A percentile compares a stretch with the other conserved stretches of the same genome.
phyloP scores from a whole-genome alignment of 2,329 filamentous ascomycete species.

The Amauroascus verrucosus region DNA sequence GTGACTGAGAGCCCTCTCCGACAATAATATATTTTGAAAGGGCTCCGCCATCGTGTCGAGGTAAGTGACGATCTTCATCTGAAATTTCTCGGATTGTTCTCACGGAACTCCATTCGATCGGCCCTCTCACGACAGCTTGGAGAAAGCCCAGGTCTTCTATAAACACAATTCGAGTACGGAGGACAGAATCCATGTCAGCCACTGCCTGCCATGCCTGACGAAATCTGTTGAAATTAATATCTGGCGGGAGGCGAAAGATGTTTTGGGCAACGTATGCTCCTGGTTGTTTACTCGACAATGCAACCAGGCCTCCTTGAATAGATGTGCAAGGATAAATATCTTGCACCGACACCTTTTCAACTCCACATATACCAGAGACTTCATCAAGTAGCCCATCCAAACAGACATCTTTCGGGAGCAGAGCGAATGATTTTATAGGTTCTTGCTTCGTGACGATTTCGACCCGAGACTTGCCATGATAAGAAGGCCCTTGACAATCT shows the following conservation, averaged over 20 bases:
- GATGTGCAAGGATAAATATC: constrained; percentile 36
- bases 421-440: constrained; percentile 23
- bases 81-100: constrained; percentile 12
- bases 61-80: constrained; percentile 12
- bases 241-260: constrained; percentile 23
- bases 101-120: constrained; percentile 18
- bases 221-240: constrained; percentile 28
- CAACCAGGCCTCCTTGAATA: constrained; percentile 35
- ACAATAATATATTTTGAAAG: constrained; percentile 22
- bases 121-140: constrained; percentile 23
- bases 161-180: constrained; percentile 33
- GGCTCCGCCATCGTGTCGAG: constrained; percentile 24
- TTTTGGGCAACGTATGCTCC: constrained; percentile 36
- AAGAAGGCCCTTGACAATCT: background rate
- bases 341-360: constrained; percentile 23
- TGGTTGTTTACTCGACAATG: constrained; percentile 29
- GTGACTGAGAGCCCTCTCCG: constrained; percentile 9
- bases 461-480: background rate
- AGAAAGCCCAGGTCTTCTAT: constrained; percentile 20
- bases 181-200: constrained; percentile 28
- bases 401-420: constrained; percentile 20
- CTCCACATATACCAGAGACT: constrained; percentile 17
- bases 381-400: constrained; percentile 17
- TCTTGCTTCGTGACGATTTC: background rate
- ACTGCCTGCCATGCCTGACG: constrained; percentile 32